Evolutionary conservation across 306 rosid genomes (phyloP).

Genomic region (Vachellia collinsii): DNA sequence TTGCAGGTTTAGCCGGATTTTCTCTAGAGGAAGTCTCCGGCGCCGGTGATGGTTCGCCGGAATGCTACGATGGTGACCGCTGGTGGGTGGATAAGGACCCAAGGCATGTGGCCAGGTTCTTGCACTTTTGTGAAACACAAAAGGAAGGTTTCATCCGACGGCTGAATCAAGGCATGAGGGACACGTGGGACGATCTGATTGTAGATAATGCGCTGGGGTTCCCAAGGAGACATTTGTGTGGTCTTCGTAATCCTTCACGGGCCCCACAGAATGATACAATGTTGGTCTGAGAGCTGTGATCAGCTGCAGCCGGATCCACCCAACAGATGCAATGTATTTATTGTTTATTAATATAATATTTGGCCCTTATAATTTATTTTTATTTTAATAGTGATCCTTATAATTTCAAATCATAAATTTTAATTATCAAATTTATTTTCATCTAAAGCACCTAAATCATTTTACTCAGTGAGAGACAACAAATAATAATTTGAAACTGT

Average conservation of each 20-base stretch:
- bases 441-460: too few relatives aligned
- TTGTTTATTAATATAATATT: too few relatives aligned
- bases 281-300: background rate
- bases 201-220: slow-evolving; percentile 53
- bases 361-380: too few relatives aligned
- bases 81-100: slow-evolving; percentile 63
- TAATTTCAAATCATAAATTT: too few relatives aligned
- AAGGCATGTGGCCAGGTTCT: slow-evolving; percentile 39
- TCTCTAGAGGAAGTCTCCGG: background rate
- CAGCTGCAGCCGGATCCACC: background rate
- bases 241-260: slow-evolving; percentile 31
- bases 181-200: slow-evolving; percentile 59
- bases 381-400: too few relatives aligned
- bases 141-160: slow-evolving; percentile 70
- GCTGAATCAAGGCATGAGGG: slow-evolving; percentile 56
- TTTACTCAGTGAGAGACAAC: too few relatives aligned
- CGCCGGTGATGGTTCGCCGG: background rate
- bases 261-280: background rate
- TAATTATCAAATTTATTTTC: too few relatives aligned
- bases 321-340: background rate
- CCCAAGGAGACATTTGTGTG: slow-evolving; percentile 42
- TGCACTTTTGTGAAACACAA: slow-evolving; percentile 45
- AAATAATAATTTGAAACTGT: too few relatives aligned
- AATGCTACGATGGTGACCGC: slow-evolving; percentile 16
- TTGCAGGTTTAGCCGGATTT: slow-evolving; percentile 45